A percentile compares a stretch with the other conserved stretches of the same genome.
Conservation (phyloP, 108 stramenopile species). For the Skeletonema tropicum region DNA sequence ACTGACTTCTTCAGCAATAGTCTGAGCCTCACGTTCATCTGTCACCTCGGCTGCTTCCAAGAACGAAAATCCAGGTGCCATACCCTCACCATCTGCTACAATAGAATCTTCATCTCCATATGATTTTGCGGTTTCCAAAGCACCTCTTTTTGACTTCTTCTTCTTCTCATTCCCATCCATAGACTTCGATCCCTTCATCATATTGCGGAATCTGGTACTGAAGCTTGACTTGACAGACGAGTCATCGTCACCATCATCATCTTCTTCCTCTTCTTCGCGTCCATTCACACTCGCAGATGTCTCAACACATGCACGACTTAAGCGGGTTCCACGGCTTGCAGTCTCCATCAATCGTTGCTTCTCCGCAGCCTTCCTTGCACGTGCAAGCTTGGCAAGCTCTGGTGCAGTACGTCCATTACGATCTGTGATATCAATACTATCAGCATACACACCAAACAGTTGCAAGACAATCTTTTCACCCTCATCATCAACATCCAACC, state of each 20-base stretch:
- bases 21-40: conserved; percentile 12
- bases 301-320: background rate
- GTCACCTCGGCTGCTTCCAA: conserved; percentile 20
- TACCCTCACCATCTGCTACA: conserved; percentile 3
- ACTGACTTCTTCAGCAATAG: background rate
- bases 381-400: conserved; percentile 46
- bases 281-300: background rate
- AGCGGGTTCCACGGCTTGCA: conserved; percentile 11
- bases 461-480: conserved; percentile 51
- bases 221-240: conserved; percentile 38
- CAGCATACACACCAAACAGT: conserved; percentile 38
- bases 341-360: conserved; percentile 18
- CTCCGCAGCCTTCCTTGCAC: conserved; percentile 40
- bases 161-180: conserved; percentile 33
- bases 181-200: conserved; percentile 37
- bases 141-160: conserved; percentile 16
- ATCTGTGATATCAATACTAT: conserved; percentile 47
- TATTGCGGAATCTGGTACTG: conserved; percentile 35
- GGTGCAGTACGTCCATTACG: conserved; percentile 46
- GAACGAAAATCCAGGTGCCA: conserved; percentile 52
- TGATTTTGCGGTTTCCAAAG: background rate
- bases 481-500: conserved; percentile 46
- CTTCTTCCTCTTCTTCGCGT: conserved; percentile 24
- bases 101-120: conserved; percentile 11
- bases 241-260: conserved; percentile 10